phyloP scores from a whole-genome alignment of 208 protist genomes.

The Acanthamoeba lenticulata region DNA sequence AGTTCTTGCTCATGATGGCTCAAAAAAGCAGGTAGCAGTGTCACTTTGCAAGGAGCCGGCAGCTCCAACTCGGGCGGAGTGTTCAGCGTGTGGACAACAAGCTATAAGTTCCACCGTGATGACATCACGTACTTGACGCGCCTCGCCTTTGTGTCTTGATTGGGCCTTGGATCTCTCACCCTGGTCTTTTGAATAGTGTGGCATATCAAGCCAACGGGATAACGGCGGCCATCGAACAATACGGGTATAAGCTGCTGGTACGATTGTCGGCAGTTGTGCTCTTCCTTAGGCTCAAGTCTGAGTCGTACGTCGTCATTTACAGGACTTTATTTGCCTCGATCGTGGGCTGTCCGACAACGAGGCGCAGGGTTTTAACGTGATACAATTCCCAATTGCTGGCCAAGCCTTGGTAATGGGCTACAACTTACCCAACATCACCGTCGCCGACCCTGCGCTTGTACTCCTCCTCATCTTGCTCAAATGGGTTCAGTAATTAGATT shows the following conservation, averaged over 20 bases:
- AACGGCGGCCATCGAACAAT: too few relatives aligned
- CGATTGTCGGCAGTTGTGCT: too few relatives aligned
- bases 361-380: not conserved
- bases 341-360: not conserved
- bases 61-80: not conserved
- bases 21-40: too few relatives aligned
- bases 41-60: not conserved
- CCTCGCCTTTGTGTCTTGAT: not conserved
- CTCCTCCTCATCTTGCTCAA: not conserved
- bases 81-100: not conserved
- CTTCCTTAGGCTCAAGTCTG: not conserved
- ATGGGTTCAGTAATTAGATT: not conserved
- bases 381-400: not conserved
- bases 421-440: not conserved
- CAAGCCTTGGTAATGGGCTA: constrained; percentile 26
- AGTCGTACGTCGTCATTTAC: not conserved
- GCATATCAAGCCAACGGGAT: too few relatives aligned
- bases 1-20: too few relatives aligned
- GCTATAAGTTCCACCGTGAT: not conserved
- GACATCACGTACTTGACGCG: not conserved
- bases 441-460: not conserved
- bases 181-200: too few relatives aligned
- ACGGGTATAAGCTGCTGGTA: too few relatives aligned
- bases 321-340: not conserved
- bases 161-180: not conserved